Base-by-base conservation (phyloP, 352 stramenopile genomes). In the Globisporangium parvum region DNA sequence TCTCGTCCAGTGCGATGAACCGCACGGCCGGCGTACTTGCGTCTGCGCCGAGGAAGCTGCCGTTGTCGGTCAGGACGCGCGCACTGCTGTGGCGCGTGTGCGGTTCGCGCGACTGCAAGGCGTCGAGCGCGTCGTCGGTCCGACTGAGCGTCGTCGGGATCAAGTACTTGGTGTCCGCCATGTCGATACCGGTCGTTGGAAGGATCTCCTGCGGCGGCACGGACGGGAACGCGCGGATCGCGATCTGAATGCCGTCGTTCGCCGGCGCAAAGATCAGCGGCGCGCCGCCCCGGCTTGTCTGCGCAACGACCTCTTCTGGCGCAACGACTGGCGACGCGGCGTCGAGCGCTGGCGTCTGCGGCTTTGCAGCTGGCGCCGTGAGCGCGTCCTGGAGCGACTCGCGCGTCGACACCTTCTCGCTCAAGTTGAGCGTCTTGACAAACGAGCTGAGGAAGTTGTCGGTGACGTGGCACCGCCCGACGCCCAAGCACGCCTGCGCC, bases 151-250 rank as follows among this genome's bases (percentile, higher is more conserved):
- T 80, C 37, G 82, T 90, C 2, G 82, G 79, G 21, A 92, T 73
- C 20, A 92, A 60, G 58, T 83, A 92, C 56, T 92, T 92, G 50
- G 78, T 51, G 53, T 80, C 79, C 17, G 82, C 82, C 72, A 89
- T 89, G 52, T 90, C 78, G 11, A 88, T 66, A 1, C 79, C 75
- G 1, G 74, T 82, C 0, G 79, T 87, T 1, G 69, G 70, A 12
- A 90, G 69, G 1, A 90, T 60, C 15, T 58, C 55, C 61, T 90
- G 77, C 1, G 70, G 73, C 1, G 66, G 18, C 15, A 86, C 33
- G 1, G 77, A 80, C 15, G 53, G 71, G 54, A 87, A 87, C 3
- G 71, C 68, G 45, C 81, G 75, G 15, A 88, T 73, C 15, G 83
- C 62, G 12, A 90, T 47, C 28, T 80, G 70, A 33, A 82, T 68